Evolutionary conservation across 208 protist genomes (phyloP).

Genomic region (Leishmania braziliensis): DNA sequence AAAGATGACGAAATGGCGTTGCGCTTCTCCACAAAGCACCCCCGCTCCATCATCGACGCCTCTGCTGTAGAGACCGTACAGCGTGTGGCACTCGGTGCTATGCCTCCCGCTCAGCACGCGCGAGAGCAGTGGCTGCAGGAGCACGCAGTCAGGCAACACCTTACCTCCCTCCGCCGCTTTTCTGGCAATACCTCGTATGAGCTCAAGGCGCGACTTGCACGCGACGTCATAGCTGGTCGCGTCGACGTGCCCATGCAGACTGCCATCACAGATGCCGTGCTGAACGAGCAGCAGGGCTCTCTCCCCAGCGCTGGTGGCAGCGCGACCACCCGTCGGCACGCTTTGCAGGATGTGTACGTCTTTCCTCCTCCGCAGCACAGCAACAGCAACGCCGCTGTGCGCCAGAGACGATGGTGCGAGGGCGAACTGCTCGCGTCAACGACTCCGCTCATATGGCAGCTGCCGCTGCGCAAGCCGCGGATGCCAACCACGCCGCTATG

Average conservation of each 20-base stretch:
- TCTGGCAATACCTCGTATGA: constrained; percentile 15
- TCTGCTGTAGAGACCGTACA: constrained; percentile 45
- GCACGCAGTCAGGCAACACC: constrained; percentile 37
- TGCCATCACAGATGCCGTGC: constrained; percentile 28
- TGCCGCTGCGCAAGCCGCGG: constrained; percentile 7
- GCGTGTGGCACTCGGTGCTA: constrained; percentile 33
- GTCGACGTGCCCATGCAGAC: constrained; percentile 37
- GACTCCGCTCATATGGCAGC: neutral
- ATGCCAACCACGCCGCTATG: constrained; percentile 13
- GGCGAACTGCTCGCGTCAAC: neutral
- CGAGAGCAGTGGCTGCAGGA: constrained; percentile 29
- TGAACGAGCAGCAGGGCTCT: neutral
- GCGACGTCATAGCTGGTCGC: constrained; percentile 18
- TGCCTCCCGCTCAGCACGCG: constrained; percentile 31
- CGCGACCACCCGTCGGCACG: neutral
- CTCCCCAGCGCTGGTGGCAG: neutral
- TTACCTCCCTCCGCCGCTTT: constrained; percentile 29
- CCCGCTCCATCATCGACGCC: constrained; percentile 42
- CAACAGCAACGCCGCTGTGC: neutral
- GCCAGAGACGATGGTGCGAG: neutral
- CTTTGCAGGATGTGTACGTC: neutral
- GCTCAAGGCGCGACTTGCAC: constrained; percentile 15
- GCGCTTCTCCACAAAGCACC: constrained; percentile 52
- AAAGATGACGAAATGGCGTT: neutral
- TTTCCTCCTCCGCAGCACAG: neutral